phyloP scores from a whole-genome alignment of 805 yeast species.

The Huiozyma sinensis region DNA sequence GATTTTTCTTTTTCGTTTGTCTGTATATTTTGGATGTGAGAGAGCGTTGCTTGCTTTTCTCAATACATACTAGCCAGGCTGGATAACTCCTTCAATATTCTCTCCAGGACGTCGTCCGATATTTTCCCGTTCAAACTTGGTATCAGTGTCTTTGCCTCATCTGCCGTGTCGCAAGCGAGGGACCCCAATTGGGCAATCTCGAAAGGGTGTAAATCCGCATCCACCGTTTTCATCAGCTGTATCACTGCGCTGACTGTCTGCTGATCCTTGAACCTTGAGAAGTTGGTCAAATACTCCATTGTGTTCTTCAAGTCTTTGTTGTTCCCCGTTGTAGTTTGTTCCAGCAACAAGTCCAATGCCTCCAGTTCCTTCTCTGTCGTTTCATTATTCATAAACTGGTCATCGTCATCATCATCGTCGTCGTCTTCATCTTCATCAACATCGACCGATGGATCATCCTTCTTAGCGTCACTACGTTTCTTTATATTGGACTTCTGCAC shows the following conservation, averaged over 20 bases:
- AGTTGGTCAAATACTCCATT: conserved; percentile 71
- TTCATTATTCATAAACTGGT: conserved; percentile 35
- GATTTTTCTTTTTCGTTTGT: conserved; percentile 5
- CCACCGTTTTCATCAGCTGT: conserved; percentile 60
- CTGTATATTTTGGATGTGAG: conserved; percentile 3
- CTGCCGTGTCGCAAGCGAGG: conserved; percentile 90
- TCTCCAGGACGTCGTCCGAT: conserved; percentile 77
- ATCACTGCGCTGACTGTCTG: conserved; percentile 92
- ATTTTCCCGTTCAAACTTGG: conserved; percentile 80
- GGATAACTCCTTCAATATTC: conserved; percentile 77
- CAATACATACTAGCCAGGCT: conserved; percentile 41
- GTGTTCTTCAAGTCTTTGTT: conserved; percentile 88
- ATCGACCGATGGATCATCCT: conserved; percentile 6
- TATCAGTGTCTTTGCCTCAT: conserved; percentile 88
- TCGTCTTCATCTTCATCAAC: conserved; percentile 12
- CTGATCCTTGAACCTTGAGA: conserved; percentile 84
- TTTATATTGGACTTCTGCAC: conserved; percentile 12
- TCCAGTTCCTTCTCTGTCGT: conserved; percentile 35
- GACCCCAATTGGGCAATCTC: conserved; percentile 87
- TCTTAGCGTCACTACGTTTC: conserved; percentile 16
- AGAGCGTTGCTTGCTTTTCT: neutral
- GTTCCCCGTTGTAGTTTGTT: conserved; percentile 47
- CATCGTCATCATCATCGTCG: conserved; percentile 21
- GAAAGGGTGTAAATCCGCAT: conserved; percentile 80
- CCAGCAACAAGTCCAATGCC: conserved; percentile 23